Conservation (phyloP, 2,329 filamentous ascomycete genomes). For the Aspergillus costaricaensis region DNA sequence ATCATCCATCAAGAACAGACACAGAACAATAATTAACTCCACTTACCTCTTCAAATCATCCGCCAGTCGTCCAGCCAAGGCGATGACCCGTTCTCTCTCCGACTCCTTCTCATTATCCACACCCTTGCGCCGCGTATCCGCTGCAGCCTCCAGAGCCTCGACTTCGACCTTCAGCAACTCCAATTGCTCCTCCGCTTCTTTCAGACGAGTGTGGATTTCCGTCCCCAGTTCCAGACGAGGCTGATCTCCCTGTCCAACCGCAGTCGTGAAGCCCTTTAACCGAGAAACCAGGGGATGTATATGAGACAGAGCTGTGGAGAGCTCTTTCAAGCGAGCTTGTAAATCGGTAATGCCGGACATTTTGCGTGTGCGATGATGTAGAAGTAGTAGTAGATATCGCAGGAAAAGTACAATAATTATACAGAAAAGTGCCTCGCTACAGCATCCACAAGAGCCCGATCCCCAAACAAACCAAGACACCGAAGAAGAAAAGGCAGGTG, state of each 20-base stretch:
- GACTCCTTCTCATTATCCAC: conserved; percentile 56
- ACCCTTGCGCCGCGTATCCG: conserved; percentile 36
- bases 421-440: background rate
- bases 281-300: conserved; percentile 59
- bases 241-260: conserved; percentile 64
- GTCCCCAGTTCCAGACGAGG: conserved; percentile 70
- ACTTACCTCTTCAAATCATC: conserved; percentile 72
- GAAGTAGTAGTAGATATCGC: background rate
- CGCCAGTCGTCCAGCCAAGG: conserved; percentile 66
- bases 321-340: conserved; percentile 51
- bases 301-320: conserved; percentile 57
- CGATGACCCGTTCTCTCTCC: conserved; percentile 66
- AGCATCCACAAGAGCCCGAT: background rate
- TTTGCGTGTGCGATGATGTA: conserved; percentile 9
- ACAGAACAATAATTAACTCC: background rate
- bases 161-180: conserved; percentile 79
- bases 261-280: conserved; percentile 62
- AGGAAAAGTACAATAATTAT: background rate
- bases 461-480: background rate
- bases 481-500: background rate
- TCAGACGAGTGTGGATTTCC: conserved; percentile 77
- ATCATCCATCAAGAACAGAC: background rate
- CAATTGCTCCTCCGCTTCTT: conserved; percentile 79
- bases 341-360: conserved; percentile 47
- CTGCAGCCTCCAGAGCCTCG: conserved; percentile 63